Base-by-base conservation (phyloP, 129 eudicot genomes). In the Logfia minima region DNA sequence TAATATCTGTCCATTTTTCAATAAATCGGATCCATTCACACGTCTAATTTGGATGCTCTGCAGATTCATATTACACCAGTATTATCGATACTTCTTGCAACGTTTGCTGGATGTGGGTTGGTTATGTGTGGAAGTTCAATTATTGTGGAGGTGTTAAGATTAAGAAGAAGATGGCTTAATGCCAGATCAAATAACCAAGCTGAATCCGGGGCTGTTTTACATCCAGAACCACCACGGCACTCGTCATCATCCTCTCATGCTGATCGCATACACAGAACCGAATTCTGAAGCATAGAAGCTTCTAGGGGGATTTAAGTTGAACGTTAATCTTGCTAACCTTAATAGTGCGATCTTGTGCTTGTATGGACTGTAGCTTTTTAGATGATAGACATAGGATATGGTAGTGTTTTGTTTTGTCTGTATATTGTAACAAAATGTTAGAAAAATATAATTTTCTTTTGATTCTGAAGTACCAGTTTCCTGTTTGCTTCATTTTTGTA, bases 91-190 rank as follows among this genome's bases (percentile, higher is more conserved):
- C 88, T 93, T 37, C 87, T 90, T 28, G 82, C 98, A 45, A 88
- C 98, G 41, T 91, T 91, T 71, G 90, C 88, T 1, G 98, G 98
- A 1, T 89, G 87, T 76, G 98, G 98, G 53, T 81, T 89, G 24
- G 86, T 90, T 41, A 94, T 94, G 98, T 84, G 98, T 77, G 88
- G 84, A 22, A 89, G 93, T 75, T 91, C 98, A 3, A 63, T 87
- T 72, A 70, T 87, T 72, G 88, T 91, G 35, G 97, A 94, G 88
- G 67, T 86, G 34, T 59, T 86, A 75, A 86, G 98, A 82, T 80
- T 92, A 89, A 87, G 87, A 81, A 81, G 92, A 72, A 78, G 86
- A 45, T 77, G 86, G 80, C 66, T 56, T 0, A 31, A 26, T 66
- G 80, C 78, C 18, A 63, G 66, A 74, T 77, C 76, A 23, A 79